Conservation (phyloP, 805 yeast species). For the Kuraishia capsulata region DNA sequence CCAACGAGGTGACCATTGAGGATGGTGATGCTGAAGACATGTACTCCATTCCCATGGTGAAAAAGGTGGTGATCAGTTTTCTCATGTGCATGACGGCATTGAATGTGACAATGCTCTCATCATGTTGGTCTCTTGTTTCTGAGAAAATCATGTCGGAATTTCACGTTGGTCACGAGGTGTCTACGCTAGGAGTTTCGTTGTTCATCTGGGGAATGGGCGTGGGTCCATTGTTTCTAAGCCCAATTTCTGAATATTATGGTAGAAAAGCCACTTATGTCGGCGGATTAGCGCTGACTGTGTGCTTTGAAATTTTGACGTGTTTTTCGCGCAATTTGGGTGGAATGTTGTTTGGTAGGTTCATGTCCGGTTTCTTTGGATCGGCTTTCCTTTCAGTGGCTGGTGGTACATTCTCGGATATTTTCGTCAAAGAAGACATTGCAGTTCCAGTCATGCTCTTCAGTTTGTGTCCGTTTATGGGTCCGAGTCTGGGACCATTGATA, state of each 20-base stretch:
- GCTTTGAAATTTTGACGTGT: slow-evolving; percentile 48
- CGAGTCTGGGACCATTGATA: slow-evolving; percentile 66
- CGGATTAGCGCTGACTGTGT: slow-evolving; percentile 34
- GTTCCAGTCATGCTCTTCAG: slow-evolving; percentile 61
- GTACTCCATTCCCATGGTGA: slow-evolving; percentile 26
- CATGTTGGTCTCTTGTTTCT: slow-evolving; percentile 57
- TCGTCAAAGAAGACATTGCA: slow-evolving; percentile 51
- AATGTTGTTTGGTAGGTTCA: slow-evolving; percentile 52
- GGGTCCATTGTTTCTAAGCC: slow-evolving; percentile 56
- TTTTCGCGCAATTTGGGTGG: slow-evolving; percentile 53
- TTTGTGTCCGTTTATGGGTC: slow-evolving; percentile 68
- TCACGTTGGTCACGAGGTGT: slow-evolving; percentile 48
- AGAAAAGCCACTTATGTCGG: slow-evolving; percentile 41
- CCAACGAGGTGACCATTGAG: slow-evolving; percentile 11
- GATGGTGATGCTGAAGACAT: slow-evolving; percentile 10
- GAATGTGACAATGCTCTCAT: slow-evolving; percentile 60
- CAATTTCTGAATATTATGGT: slow-evolving; percentile 50
- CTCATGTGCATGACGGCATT: slow-evolving; percentile 47
- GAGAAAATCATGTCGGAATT: slow-evolving; percentile 38
- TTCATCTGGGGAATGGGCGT: slow-evolving; percentile 56
- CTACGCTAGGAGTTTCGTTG: slow-evolving; percentile 45
- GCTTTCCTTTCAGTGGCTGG: slow-evolving; percentile 72
- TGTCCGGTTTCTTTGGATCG: slow-evolving; percentile 68
- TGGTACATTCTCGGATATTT: slow-evolving; percentile 68
- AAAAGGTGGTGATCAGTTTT: slow-evolving; percentile 49